phyloP scores from a whole-genome alignment of 1,139 yeast species.

The Saccharomycopsis crataegensis region DNA sequence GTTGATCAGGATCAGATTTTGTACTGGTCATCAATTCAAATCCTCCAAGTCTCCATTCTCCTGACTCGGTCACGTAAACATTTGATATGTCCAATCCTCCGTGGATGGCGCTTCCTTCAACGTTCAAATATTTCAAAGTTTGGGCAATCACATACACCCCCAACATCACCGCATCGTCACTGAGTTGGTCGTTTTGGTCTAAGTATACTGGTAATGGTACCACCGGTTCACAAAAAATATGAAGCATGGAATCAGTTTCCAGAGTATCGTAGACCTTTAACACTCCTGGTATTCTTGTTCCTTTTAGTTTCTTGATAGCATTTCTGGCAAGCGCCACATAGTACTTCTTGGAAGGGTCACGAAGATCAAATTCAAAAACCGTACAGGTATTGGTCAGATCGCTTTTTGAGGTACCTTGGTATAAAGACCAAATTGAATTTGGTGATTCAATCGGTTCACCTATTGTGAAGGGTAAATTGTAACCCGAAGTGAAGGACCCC shows the following conservation, averaged over 20 bases:
- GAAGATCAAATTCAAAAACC: slow-evolving; percentile 55
- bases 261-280: slow-evolving; percentile 61
- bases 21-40: slow-evolving; percentile 61
- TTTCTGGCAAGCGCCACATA: slow-evolving; percentile 50
- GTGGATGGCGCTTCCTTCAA: slow-evolving; percentile 56
- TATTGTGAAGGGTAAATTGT: slow-evolving; percentile 49
- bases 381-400: slow-evolving; percentile 35
- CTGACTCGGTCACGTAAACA: slow-evolving; percentile 56
- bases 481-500: slow-evolving; percentile 43
- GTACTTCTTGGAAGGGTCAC: slow-evolving; percentile 33
- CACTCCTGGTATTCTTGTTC: slow-evolving; percentile 73
- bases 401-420: slow-evolving; percentile 32
- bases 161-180: slow-evolving; percentile 37
- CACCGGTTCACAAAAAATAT: slow-evolving; percentile 68
- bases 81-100: slow-evolving; percentile 55
- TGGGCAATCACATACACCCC: slow-evolving; percentile 54
- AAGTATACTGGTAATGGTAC: slow-evolving; percentile 44
- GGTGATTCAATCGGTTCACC: slow-evolving; percentile 36
- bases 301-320: slow-evolving; percentile 55
- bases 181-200: slow-evolving; percentile 21
- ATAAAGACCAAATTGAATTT: slow-evolving; percentile 34
- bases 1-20: slow-evolving; percentile 44
- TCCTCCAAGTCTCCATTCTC: slow-evolving; percentile 86
- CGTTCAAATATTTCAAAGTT: slow-evolving; percentile 55
- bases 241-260: slow-evolving; percentile 48